phyloP scores from a whole-genome alignment of 2,329 filamentous ascomycete genomes.

The Fonsecaea multimorphosa region DNA sequence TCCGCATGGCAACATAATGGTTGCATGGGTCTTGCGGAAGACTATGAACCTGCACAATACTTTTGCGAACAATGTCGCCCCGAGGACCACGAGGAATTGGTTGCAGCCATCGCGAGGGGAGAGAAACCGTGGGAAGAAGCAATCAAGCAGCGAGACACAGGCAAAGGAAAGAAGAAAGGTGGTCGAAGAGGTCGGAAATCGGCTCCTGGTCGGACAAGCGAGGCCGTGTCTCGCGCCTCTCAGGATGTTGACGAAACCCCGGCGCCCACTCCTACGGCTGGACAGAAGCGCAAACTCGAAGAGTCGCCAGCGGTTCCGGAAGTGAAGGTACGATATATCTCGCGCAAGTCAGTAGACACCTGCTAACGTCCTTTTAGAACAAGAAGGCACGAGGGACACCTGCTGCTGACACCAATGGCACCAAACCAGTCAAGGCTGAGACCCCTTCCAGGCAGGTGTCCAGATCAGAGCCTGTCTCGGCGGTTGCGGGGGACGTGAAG shows the following conservation, averaged over 20 bases:
- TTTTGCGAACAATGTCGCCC: slow-evolving; percentile 91
- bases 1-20: slow-evolving; percentile 97
- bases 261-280: slow-evolving; percentile 32
- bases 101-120: slow-evolving; percentile 77
- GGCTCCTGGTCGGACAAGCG: slow-evolving; percentile 68
- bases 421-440: slow-evolving; percentile 40
- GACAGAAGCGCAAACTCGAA: slow-evolving; percentile 55
- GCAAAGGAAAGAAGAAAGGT: slow-evolving; percentile 64
- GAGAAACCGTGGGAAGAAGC: slow-evolving; percentile 85
- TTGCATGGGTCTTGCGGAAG: slow-evolving; percentile 85
- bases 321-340: slow-evolving; percentile 30
- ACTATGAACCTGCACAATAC: slow-evolving; percentile 79
- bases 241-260: slow-evolving; percentile 45
- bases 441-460: slow-evolving; percentile 43
- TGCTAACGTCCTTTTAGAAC: slow-evolving; percentile 42
- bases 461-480: slow-evolving; percentile 43
- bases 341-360: neutral
- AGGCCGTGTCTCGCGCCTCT: slow-evolving; percentile 58
- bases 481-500: slow-evolving; percentile 48
- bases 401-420: slow-evolving; percentile 31
- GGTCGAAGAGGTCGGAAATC: slow-evolving; percentile 66
- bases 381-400: slow-evolving; percentile 39
- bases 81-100: slow-evolving; percentile 77
- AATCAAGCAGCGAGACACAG: slow-evolving; percentile 65
- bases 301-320: slow-evolving; percentile 44